Evolutionary conservation across 73 alveolate genomes (phyloP).

Genomic region (Paramecium tetraurelia): DNA sequence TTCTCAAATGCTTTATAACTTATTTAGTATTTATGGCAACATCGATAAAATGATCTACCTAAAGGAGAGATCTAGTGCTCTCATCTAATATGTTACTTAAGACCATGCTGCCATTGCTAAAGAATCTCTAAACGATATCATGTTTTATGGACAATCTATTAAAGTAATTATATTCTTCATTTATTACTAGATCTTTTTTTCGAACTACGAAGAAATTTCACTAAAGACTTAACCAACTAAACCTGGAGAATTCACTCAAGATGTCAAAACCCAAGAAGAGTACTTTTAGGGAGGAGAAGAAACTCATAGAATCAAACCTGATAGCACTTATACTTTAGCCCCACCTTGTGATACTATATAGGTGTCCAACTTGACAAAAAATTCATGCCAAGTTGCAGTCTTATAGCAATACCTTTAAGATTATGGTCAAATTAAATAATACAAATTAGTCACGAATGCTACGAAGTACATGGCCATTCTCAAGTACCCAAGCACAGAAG

Average conservation of each 20-base stretch:
- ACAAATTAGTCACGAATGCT: constrained; percentile 5
- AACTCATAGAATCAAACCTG: constrained; percentile 41
- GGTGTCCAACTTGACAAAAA: neutral
- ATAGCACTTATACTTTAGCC: constrained; percentile 12
- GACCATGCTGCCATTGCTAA: constrained; percentile 61
- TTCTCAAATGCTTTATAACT: constrained; percentile 43
- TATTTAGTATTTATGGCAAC: constrained; percentile 54
- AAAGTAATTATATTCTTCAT: neutral
- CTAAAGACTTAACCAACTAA: neutral
- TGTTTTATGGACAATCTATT: constrained; percentile 53
- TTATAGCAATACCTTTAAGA: neutral
- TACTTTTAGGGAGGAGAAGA: constrained; percentile 43
- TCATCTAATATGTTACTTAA: constrained; percentile 33
- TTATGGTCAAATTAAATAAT: neutral
- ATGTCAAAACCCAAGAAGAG: constrained; percentile 4
- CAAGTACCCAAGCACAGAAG: constrained; percentile 21
- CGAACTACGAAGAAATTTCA: neutral
- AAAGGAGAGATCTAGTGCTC: constrained; percentile 55
- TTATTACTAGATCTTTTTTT: neutral
- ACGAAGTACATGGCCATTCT: constrained; percentile 15
- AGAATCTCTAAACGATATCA: constrained; percentile 57
- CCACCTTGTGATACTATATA: constrained; percentile 49
- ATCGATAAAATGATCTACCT: constrained; percentile 52
- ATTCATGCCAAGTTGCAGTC: neutral
- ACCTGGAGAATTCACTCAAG: neutral